Conservation (phyloP, 2,329 filamentous ascomycete species). For the Coniochaeta prunicola region DNA sequence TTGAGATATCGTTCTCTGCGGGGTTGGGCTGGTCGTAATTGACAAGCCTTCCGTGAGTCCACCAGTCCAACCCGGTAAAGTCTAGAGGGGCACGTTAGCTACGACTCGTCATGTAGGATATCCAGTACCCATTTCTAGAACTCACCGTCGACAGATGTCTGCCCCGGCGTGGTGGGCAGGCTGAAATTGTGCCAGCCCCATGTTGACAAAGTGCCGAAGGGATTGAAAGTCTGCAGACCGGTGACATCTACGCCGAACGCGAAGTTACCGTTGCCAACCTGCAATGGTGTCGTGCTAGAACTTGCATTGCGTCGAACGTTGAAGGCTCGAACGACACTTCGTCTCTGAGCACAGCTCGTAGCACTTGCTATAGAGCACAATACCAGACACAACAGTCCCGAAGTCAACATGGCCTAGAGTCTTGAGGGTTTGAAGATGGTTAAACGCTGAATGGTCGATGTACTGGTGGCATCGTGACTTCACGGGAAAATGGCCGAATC, state of each 20-base stretch:
- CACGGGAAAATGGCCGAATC: not conserved
- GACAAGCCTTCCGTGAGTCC: slow-evolving; percentile 32
- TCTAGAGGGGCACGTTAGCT: slow-evolving; percentile 16
- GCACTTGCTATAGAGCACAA: not conserved
- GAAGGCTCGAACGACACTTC: slow-evolving; percentile 29
- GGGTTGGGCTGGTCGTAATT: slow-evolving; percentile 35
- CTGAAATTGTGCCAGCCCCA: slow-evolving; percentile 45
- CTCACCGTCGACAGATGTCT: slow-evolving; percentile 26
- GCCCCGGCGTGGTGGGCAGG: slow-evolving; percentile 29
- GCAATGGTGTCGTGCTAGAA: slow-evolving; percentile 42
- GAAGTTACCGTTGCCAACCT: slow-evolving; percentile 42
- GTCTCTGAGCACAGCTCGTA: slow-evolving; percentile 9
- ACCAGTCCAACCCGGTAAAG: slow-evolving; percentile 34
- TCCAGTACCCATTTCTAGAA: not conserved
- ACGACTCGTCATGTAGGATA: not conserved
- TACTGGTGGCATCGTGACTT: not conserved
- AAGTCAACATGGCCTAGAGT: not conserved
- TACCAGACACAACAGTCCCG: not conserved
- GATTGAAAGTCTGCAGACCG: slow-evolving; percentile 37
- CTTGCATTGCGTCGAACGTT: slow-evolving; percentile 40
- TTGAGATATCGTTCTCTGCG: slow-evolving; percentile 30
- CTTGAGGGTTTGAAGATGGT: not conserved
- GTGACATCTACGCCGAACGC: slow-evolving; percentile 40
- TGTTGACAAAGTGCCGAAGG: slow-evolving; percentile 37
- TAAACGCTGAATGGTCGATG: not conserved